Percentiles rank a stretch among this genome's conserved stretches.
phyloP scores from a whole-genome alignment of 768 basidiomycete species.

The Rhizopogon roseolus region DNA sequence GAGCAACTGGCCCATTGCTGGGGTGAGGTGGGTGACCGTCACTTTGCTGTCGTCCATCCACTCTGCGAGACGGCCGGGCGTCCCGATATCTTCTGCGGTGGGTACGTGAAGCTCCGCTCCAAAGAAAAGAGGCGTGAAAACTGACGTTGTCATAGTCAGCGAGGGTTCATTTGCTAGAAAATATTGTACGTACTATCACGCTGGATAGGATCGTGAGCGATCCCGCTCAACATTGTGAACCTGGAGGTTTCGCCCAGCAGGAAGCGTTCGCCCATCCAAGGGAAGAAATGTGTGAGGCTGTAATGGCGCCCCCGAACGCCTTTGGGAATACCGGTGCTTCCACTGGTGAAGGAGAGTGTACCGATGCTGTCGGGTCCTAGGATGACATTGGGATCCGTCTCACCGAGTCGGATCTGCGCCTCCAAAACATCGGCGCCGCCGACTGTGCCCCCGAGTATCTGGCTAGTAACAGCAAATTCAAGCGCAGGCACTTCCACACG shows the following conservation, averaged over 20 bases:
- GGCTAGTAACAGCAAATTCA: constrained; percentile 61
- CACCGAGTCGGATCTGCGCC: constrained; percentile 42
- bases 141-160: constrained; percentile 34
- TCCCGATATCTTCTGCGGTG: constrained; percentile 94
- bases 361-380: constrained; percentile 96
- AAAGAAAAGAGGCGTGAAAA: constrained; percentile 98
- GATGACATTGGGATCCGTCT: constrained; percentile 72
- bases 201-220: constrained; percentile 98
- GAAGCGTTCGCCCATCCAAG: constrained; percentile 95
- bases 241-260: constrained; percentile 66
- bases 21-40: constrained; percentile 96
- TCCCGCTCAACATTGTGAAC: constrained; percentile 98
- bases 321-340: constrained; percentile 97
- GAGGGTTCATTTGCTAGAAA: not conserved
- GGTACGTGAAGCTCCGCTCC: constrained; percentile 95
- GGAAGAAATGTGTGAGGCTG: constrained; percentile 97
- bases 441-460: constrained; percentile 58
- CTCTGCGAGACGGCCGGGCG: constrained; percentile 91
- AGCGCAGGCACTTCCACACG: constrained; percentile 90
- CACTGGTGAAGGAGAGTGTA: constrained; percentile 94
- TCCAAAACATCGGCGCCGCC: constrained; percentile 60
- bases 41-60: constrained; percentile 95
- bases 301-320: constrained; percentile 96
- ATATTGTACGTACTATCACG: constrained; percentile 79
- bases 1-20: constrained; percentile 98